Evolutionary conservation across 768 basidiomycete genomes (phyloP), one percentile per base, ranked within the genome.

Genomic region (Tulasnella sp.): DNA sequence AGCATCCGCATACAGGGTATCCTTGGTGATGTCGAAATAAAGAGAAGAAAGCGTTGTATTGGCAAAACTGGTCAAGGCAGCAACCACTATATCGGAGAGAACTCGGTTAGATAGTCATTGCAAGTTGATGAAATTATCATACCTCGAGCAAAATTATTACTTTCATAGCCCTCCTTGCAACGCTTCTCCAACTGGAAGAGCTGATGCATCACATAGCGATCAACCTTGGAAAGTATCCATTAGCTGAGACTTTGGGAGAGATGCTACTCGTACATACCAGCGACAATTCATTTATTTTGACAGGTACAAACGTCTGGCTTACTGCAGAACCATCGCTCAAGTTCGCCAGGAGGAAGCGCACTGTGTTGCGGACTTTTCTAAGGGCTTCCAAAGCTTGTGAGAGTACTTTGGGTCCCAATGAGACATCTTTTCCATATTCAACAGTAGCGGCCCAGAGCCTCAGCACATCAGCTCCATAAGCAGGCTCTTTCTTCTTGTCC

Each of bases 11-110:
- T 99, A 96, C 8, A 99, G 67, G 39, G 74, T 73, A 63, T 98
- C 93, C 63, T 95, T 95, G 29, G 79, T 85, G 43, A 86, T 79
- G 60, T 92, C 90, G 56, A 96, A 87, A 65, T 96, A 98, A 28
- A 93, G 67, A 0, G 89, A 81, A 0, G 93, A 96, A 19, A 96
- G 71, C 0, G 83, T 86, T 53, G 79, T 72, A 59, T 88, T 89
- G 25, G 79, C 75, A 57, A 95, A 96, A 56, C 81, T 76, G 33
- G 73, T 75, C 10, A 93, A 64, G 7, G 83, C 69, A 48, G 70
- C 77, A 58, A 85, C 72, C 32, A 87, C 89, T 93, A 55, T 33
- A 55, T 29, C 32, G 25, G 25, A 34, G 5, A 43, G n/a, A n/a
- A 20, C n/a, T n/a, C 6, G 13, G 7, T 45, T 7, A 55, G 25